Evolutionary conservation across 2,329 filamentous ascomycete genomes (phyloP), one percentile per base, ranked within the genome.

Genomic region (Talaromyces pinophilus): DNA sequence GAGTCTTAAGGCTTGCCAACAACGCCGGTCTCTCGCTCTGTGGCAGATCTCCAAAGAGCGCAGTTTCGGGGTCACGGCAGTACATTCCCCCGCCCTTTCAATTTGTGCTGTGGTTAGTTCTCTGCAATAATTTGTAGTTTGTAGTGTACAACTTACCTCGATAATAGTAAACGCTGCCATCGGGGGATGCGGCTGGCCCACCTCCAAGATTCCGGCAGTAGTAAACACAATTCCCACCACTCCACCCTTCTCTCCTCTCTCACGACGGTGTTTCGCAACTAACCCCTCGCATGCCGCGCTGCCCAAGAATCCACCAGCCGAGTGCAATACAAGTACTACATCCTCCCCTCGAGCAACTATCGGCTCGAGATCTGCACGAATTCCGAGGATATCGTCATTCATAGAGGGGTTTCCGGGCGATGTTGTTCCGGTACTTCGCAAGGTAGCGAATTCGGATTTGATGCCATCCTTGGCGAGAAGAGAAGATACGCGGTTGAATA

Each of bases 221-320:
- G 46, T 35, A 42, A 65, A 61, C 15, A 65, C 63, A 33, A 61
- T 61, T 10, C 63, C 63, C 17, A 65, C 19, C 30, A 61, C 63
- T 3, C 63, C 63, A 13, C 55, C 55, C 8, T 42, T 52, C 7
- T 52, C 30, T 44, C 33, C 19, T 35, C 33, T 22, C 55, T 25
- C 44, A 22, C 33, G 55, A 22, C 22, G 44, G 10, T 28, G 19
- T 54, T 54, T 65, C 96, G 92, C 78, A 91, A 92, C 2, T 92
- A 96, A 79, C 93, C 92, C 4, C 92, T 91, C 5, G 89, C 91
- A 30, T 90, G 96, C 84, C 79, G 83, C 71, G 88, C 93, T 3
- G 92, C 92, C 7, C 85, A 96, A 38, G 87, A 92, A 75, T 91
- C 93, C 11, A 91, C 90, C 69, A 91, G 63, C 55, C 15, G 44